phyloP scores from a whole-genome alignment of 371 early-diverging fungal species.

The Rhizomucor pusillus region DNA sequence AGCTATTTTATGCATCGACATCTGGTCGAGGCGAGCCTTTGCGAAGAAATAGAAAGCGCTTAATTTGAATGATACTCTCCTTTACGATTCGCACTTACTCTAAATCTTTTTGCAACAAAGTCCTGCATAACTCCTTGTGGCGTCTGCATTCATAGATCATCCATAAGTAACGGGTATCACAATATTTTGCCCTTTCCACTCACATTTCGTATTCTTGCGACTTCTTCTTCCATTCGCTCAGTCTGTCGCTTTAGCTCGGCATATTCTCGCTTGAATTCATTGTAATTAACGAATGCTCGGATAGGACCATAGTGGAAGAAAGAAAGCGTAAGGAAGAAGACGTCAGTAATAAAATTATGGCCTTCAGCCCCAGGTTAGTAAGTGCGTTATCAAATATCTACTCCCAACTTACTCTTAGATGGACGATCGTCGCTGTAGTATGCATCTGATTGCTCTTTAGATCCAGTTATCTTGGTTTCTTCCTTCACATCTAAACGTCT shows the following conservation, averaged over 20 bases:
- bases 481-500: conserved; percentile 61
- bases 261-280: conserved; percentile 63
- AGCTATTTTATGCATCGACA: conserved; percentile 66
- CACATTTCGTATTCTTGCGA: conserved; percentile 40
- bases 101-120: conserved; percentile 53
- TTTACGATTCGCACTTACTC: conserved; percentile 17
- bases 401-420: conserved; percentile 11
- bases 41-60: not conserved
- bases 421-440: conserved; percentile 32
- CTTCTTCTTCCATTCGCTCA: conserved; percentile 52
- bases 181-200: not conserved
- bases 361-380: conserved; percentile 6
- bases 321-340: conserved; percentile 78
- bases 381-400: not conserved
- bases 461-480: conserved; percentile 80
- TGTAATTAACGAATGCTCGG: conserved; percentile 65
- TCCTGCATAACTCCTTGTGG: conserved; percentile 52
- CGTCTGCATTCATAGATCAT: conserved; percentile 14
- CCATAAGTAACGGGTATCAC: not conserved
- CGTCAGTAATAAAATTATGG: conserved; percentile 85
- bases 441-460: conserved; percentile 65
- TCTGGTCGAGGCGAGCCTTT: conserved; percentile 48
- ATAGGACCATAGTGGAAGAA: conserved; percentile 82
- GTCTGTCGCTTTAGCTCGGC: conserved; percentile 60
- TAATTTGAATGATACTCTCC: not conserved